phyloP scores from a whole-genome alignment of 2,329 filamentous ascomycete genomes.

The Dryadomyces quercivorus region DNA sequence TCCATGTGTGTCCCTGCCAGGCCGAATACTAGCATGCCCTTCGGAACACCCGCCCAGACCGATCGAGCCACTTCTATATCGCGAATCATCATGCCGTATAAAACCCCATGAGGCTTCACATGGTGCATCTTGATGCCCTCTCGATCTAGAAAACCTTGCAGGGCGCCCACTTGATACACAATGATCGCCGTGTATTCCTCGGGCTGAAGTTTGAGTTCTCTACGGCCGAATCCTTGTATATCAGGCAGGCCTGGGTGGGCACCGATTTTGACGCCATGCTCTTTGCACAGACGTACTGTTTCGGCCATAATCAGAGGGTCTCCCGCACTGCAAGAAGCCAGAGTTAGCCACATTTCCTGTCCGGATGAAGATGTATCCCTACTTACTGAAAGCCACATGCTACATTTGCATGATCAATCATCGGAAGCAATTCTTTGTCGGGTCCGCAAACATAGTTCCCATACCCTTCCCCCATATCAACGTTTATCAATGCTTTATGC shows the following conservation, averaged over 20 bases:
- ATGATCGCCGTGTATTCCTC: not conserved
- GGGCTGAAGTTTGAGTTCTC: not conserved
- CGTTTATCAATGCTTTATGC: conserved; percentile 21
- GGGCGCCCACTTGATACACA: conserved; percentile 2
- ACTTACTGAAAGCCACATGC: conserved; percentile 42
- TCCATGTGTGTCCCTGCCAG: conserved; percentile 17
- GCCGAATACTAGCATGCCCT: conserved; percentile 15
- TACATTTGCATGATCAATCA: conserved; percentile 49
- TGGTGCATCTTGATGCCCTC: not conserved
- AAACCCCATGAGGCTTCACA: conserved; percentile 1
- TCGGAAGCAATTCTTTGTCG: conserved; percentile 44
- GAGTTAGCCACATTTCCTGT: too few relatives aligned
- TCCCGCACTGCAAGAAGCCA: not conserved
- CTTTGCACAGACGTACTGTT: conserved; percentile 2
- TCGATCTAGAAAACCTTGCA: not conserved
- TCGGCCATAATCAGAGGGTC: conserved; percentile 1
- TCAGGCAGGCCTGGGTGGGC: conserved; percentile 33
- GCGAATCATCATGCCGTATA: conserved; percentile 30
- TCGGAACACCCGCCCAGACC: conserved; percentile 15
- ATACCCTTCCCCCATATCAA: conserved; percentile 33
- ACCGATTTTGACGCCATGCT: conserved; percentile 35
- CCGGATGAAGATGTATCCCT: not conserved
- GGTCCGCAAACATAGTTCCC: conserved; percentile 28
- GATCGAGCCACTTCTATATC: conserved; percentile 14
- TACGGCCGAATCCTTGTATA: conserved; percentile 1